phyloP scores from a whole-genome alignment of 1,284 basidiomycete genomes.

The Kwoniella shivajii region DNA sequence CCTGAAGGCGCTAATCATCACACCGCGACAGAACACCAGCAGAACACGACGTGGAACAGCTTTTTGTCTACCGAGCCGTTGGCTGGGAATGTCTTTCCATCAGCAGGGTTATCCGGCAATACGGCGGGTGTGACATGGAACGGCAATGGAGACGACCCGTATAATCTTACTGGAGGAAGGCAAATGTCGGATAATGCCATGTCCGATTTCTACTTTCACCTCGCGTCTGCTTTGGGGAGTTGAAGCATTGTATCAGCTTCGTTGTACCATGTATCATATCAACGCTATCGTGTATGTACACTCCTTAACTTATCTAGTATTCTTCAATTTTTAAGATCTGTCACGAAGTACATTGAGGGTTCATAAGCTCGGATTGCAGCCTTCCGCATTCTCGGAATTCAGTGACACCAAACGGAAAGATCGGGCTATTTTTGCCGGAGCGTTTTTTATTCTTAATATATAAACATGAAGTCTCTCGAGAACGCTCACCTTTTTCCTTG shows the following conservation, averaged over 20 bases:
- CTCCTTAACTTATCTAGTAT: too few relatives aligned
- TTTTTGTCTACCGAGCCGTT: constrained; percentile 2
- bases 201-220: constrained; percentile 11
- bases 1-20: neutral
- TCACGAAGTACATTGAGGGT: too few relatives aligned
- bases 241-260: neutral
- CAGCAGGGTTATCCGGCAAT: neutral
- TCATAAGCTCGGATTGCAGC: too few relatives aligned
- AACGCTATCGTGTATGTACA: too few relatives aligned
- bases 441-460: too few relatives aligned
- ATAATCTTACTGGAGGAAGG: neutral
- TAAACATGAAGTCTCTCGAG: too few relatives aligned
- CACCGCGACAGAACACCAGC: too few relatives aligned
- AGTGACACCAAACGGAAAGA: too few relatives aligned
- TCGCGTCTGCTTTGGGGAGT: constrained; percentile 12
- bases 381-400: too few relatives aligned
- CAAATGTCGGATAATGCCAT: constrained; percentile 7
- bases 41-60: constrained; percentile 1
- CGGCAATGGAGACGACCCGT: neutral
- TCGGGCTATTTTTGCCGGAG: too few relatives aligned
- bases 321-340: too few relatives aligned
- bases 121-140: neutral
- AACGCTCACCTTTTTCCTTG: too few relatives aligned
- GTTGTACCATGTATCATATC: neutral
- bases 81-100: neutral